Evolutionary conservation across 1,139 yeast species (phyloP), one percentile per base, ranked within the genome.

Genomic region (Nematodospora anomalae): DNA sequence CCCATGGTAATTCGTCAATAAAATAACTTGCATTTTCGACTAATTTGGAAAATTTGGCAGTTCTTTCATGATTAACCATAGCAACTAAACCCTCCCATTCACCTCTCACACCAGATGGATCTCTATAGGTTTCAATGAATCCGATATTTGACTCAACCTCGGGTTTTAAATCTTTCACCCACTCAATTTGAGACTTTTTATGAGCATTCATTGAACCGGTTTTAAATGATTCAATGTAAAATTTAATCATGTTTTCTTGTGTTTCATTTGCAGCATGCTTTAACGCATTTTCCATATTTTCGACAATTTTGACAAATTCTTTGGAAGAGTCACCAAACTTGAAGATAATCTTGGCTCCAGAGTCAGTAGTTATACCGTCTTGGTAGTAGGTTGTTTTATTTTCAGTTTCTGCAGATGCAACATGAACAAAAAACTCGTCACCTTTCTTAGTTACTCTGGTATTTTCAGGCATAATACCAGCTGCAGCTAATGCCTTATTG

Each of bases 1-100:
- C 76, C 96, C 96, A 88, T 26, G 96, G 96, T 47, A 88, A 72
- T 49, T 75, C 64, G 2, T 69, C 49, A 45, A 88, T 84, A 52
- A 80, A 83, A 13, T 67, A 60, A 33, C 79, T 74, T 11, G 96
- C 96, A 44, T 70, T 69, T 9, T 67, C 60, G 14, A 88, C 96
- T 49, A 88, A 71, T 11, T 67, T 68, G 20, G 82, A 79, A 55
- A 88, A 88, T 52, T 86, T 87, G 36, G 78, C 82, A 15, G 96
- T 88, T 46, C 95, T 76, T 47, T 86, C 92, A 53, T 83, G 83
- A 60, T 88, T 86, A 37, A 87, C 95, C 79, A 87, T 84, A n/a
- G 96, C 94, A 27, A 88, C 94, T 32, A 88, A 66, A 23, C 95
- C 89, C 64, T 88, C 96, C 92, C 94, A 88, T 63, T 88, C 96